Evolutionary conservation across 1,284 basidiomycete genomes (phyloP).

Genomic region (Ceratobasidium sp.): DNA sequence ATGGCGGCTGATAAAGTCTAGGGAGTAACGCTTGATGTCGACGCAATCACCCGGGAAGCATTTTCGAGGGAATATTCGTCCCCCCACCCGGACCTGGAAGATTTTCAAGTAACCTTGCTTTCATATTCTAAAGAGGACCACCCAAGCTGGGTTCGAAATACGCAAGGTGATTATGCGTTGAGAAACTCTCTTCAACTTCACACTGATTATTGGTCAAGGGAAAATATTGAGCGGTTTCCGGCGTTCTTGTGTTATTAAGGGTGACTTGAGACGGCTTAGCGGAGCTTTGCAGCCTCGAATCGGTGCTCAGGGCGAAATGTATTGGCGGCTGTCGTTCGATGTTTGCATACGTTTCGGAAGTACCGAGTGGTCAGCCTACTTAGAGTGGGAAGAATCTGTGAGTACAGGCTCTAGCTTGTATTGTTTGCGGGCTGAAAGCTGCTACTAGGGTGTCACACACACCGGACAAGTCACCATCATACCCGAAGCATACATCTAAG

Average conservation of each 20-base stretch:
- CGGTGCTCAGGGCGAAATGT: constrained; percentile 20
- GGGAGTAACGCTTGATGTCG: constrained; percentile 26
- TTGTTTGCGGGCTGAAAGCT: no score
- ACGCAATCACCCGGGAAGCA: constrained; percentile 1
- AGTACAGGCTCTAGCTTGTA: no score
- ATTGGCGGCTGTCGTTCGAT: constrained; percentile 38
- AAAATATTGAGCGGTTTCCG: background rate
- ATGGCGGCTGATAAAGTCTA: no score
- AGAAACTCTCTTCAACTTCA: no score
- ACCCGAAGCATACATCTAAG: no score
- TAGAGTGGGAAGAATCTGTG: constrained; percentile 45
- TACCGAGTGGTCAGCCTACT: constrained; percentile 43
- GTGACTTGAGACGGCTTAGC: constrained; percentile 8
- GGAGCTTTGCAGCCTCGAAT: constrained; percentile 30
- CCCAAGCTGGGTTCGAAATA: constrained; percentile 16
- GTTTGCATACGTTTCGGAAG: constrained; percentile 47
- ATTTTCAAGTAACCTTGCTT: constrained; percentile 26
- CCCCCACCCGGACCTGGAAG: constrained; percentile 14
- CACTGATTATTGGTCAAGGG: background rate
- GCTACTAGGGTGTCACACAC: constrained; percentile 7
- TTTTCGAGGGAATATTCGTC: constrained; percentile 17
- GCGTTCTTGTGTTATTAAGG: constrained; percentile 14
- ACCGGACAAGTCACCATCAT: constrained; percentile 33
- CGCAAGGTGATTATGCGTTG: background rate
- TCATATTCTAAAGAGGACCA: constrained; percentile 8